Conservation (phyloP, 2,329 filamentous ascomycete species). For the Aspergillus fischeri region DNA sequence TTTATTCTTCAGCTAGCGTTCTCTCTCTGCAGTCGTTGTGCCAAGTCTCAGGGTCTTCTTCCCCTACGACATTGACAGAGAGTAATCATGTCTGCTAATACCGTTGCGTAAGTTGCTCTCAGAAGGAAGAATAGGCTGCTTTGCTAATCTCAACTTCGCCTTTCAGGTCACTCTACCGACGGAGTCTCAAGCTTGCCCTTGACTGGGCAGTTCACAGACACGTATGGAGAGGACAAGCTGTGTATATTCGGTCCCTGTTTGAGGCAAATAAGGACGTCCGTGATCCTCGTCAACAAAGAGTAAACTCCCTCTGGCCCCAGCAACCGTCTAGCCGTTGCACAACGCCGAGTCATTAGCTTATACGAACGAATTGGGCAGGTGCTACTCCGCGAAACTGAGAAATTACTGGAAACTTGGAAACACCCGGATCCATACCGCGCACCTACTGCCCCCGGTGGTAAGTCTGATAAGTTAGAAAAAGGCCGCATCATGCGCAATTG, state of each 20-base stretch:
- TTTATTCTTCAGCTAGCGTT: neutral
- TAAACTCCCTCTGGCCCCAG: slow-evolving; percentile 40
- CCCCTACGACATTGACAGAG: neutral
- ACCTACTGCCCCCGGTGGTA: slow-evolving; percentile 91
- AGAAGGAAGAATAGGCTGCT: slow-evolving; percentile 4
- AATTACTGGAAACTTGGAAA: slow-evolving; percentile 87
- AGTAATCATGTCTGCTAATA: slow-evolving; percentile 33
- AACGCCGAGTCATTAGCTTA: slow-evolving; percentile 1
- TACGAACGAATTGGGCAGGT: slow-evolving; percentile 50
- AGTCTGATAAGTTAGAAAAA: slow-evolving; percentile 22
- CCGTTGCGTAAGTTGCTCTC: slow-evolving; percentile 34
- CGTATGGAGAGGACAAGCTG: slow-evolving; percentile 89
- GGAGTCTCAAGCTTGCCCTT: slow-evolving; percentile 85
- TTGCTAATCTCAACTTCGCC: slow-evolving; percentile 22
- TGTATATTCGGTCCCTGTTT: slow-evolving; percentile 93
- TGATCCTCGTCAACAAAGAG: slow-evolving; percentile 81
- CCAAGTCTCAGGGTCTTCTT: neutral
- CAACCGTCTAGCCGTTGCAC: neutral
- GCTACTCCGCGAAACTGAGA: slow-evolving; percentile 82
- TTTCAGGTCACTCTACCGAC: slow-evolving; percentile 72
- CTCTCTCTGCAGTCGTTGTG: neutral
- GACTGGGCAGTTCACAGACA: slow-evolving; percentile 94
- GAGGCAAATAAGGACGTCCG: slow-evolving; percentile 84
- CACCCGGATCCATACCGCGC: slow-evolving; percentile 90
- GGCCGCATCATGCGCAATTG: neutral